Evolutionary conservation across 352 stramenopile genomes (phyloP), one percentile per base, ranked within the genome.

Genomic region (Globisporangium barbulae): DNA sequence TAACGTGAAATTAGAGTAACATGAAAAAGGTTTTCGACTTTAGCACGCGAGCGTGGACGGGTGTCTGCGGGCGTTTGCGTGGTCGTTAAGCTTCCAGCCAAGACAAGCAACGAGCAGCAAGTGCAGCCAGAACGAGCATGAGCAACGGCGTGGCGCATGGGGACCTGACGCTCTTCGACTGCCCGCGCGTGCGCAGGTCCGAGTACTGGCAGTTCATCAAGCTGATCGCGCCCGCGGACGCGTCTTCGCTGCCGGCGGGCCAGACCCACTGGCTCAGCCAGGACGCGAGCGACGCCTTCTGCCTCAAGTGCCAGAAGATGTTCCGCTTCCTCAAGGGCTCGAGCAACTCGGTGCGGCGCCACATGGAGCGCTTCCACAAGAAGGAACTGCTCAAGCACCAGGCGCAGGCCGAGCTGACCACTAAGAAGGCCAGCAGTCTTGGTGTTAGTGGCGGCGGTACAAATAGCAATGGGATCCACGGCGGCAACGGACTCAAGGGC

Each of bases 201-300:
- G 79, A 79, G 63, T 83, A 81, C 72, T 88, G 78, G 76, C 78
- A 88, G 69, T 88, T 82, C 67, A 83, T 85, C 59, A 79, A 78
- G 67, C 73, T 88, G 45, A 71, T 85, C 42, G 79, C 73, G 28
- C 75, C 76, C 22, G 49, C 63, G 9, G 17, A 61, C 31, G 67
- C 58, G 15, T 25, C 45, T 21, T 61, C 68, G 52, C 75, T 64
- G 13, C 67, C 69, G 13, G 61, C 71, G 3, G 74, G 68, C 1
- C 76, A 81, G 67, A 79, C 69, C 10, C 76, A 85, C 65, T 85
- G 76, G 76, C 63, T 82, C 52, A 85, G 76, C 60, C 76, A 85
- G 62, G 76, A 85, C 61, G 74, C 76, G 42, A 74, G 67, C 15
- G 74, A 82, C 61, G 76, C 76, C 4, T 85, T 75, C 64, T 82